phyloP scores from a whole-genome alignment of 495 filamentous ascomycete genomes.

The Polyplosphaeria fusca region DNA sequence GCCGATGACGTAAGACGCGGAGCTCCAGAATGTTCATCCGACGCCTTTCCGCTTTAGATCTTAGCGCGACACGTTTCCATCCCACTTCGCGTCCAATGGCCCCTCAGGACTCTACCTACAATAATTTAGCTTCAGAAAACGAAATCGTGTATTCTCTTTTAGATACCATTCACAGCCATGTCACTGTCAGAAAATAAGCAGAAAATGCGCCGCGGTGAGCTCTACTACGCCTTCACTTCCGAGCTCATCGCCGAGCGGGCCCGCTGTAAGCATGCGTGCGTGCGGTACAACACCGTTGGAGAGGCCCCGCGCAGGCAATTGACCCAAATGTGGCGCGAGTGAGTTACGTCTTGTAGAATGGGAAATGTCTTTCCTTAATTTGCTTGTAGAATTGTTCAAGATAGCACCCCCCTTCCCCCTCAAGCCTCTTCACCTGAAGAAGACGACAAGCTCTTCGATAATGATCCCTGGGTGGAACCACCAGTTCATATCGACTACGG shows the following conservation, averaged over 20 bases:
- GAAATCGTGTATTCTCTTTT: too few relatives aligned
- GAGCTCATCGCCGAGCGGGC: conserved; percentile 55
- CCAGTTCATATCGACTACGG: conserved; percentile 76
- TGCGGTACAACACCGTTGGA: conserved; percentile 60
- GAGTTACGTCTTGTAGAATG: too few relatives aligned
- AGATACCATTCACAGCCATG: too few relatives aligned
- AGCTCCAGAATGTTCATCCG: too few relatives aligned
- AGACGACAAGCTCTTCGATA: conserved; percentile 57
- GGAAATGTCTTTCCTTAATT: too few relatives aligned
- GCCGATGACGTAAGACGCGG: too few relatives aligned
- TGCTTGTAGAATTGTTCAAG: conserved; percentile 55
- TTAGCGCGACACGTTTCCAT: too few relatives aligned
- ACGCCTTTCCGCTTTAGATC: too few relatives aligned
- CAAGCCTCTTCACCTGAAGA: conserved; percentile 50
- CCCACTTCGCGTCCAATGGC: too few relatives aligned
- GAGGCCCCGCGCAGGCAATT: conserved; percentile 56
- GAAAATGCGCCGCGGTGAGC: conserved; percentile 41
- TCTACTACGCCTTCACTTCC: conserved; percentile 53
- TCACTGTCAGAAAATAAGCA: conserved; percentile 41
- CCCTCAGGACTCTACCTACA: too few relatives aligned
- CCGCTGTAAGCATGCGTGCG: conserved; percentile 57
- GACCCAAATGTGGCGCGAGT: conserved; percentile 74
- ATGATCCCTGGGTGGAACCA: conserved; percentile 67
- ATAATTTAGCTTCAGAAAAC: too few relatives aligned
- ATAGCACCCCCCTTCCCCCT: conserved; percentile 61